Base-by-base conservation (phyloP, 1,284 basidiomycete genomes). In the Phlebopus sp. region DNA sequence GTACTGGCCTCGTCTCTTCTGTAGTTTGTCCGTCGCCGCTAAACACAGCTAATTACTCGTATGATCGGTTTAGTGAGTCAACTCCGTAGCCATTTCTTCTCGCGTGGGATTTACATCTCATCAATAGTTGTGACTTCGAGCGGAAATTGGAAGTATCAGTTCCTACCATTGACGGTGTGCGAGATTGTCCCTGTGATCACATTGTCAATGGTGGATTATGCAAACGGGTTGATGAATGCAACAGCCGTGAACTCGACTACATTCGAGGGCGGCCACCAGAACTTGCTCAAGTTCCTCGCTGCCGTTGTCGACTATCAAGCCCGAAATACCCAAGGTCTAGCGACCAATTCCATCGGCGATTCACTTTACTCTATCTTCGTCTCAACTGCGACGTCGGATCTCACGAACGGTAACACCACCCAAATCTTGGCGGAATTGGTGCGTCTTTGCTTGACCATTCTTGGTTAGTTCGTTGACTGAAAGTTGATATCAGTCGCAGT, bases 381-480 rank as follows among this genome's bases (percentile, higher is more conserved):
- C 14, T 30, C 46, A 11, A 44, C 46, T 1, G 19, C 43, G 13
- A 15, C 3, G 5, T 31, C 15, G 13, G 13, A 2, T 2, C 18
- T 29, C 14, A 14, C 35, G 19, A 31, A 21, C n/a, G 25, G n/a
- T 7, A 37, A 46, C 29, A 23, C 44, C 10, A 37, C 17, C 2
- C 9, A 15, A 27, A 35, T 46, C n/a, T 45, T 46, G 15, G 1
- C 1, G 8, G 49, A 59, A 35, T n/a, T 51, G 29, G 55, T 59
- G 7, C 25, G 48, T 35, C 32, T 7, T 11, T 9, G 6, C 6
- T 0, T 11, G 11, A n/a, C n/a, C n/a, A n/a, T n/a, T 9, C 10
- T 1, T 5, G 3, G 2, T 10, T 7, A 9, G 11, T 7, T 37
- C 2, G 2, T 21, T 5, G 7, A 2, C 31, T 29, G 15, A 11